phyloP scores from a whole-genome alignment of 2,329 filamentous ascomycete species.

The Hypoxylon rubiginosum region DNA sequence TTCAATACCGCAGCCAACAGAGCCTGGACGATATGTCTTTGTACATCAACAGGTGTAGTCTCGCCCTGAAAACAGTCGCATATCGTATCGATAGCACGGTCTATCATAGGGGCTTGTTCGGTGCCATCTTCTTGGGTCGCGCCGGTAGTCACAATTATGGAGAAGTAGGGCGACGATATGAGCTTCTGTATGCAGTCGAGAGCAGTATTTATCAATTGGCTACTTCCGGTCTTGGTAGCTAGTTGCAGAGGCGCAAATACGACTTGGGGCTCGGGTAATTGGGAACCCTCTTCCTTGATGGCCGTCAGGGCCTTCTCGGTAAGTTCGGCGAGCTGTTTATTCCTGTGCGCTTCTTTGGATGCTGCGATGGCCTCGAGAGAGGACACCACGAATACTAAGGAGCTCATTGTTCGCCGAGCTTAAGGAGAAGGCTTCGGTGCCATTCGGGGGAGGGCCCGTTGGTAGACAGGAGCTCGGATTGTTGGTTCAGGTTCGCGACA shows the following conservation, averaged over 20 bases:
- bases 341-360: constrained; percentile 91
- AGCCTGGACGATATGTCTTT: constrained; percentile 98
- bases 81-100: constrained; percentile 98
- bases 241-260: constrained; percentile 92
- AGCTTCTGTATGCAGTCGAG: constrained; percentile 99
- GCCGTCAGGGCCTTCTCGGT: constrained; percentile 85
- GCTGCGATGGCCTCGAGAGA: constrained; percentile 92
- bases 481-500: constrained; percentile 27
- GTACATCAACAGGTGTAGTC: constrained; percentile 89
- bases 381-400: constrained; percentile 94
- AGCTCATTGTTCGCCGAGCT: constrained; percentile 79
- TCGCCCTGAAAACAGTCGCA: constrained; percentile 99
- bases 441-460: constrained; percentile 42
- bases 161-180: constrained; percentile 99
- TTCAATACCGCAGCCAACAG: constrained; percentile 94
- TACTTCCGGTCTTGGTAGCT: constrained; percentile 87
- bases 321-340: constrained; percentile 85
- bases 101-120: constrained; percentile 82
- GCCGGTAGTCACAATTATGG: constrained; percentile 70
- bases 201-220: constrained; percentile 87
- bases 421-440: constrained; percentile 41
- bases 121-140: constrained; percentile 60
- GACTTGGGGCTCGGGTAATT: constrained; percentile 88
- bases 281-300: constrained; percentile 85
- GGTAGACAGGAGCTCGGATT: constrained; percentile 8